Percentiles rank a stretch among this genome's conserved stretches.
These are phyloP conservation scores for Candida insectalens DNA, from an alignment of 805 yeast genomes.

Conservation along the genomic window DNA sequence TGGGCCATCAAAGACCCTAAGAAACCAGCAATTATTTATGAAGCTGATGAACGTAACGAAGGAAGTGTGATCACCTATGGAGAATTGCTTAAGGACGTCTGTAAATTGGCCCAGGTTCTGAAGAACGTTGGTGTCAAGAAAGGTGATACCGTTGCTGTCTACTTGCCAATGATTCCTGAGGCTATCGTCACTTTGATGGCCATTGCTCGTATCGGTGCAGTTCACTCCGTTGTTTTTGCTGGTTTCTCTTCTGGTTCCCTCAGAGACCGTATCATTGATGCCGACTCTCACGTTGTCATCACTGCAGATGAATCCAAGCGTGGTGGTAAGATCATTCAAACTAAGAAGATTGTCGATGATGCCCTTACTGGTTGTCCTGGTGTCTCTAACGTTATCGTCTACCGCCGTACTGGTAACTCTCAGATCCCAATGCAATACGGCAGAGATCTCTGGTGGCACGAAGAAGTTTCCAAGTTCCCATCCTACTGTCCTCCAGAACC, in stretches of 20 bases:
- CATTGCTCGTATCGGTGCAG: constrained; percentile 71
- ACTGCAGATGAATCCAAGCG: constrained; percentile 78
- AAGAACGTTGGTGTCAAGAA: constrained; percentile 57
- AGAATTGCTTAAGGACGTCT: constrained; percentile 61
- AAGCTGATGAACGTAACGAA: constrained; percentile 69
- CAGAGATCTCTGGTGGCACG: constrained; percentile 74
- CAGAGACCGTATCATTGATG: constrained; percentile 64
- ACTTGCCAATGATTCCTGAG: constrained; percentile 80
- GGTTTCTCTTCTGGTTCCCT: constrained; percentile 71
- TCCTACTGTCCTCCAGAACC: constrained; percentile 68
- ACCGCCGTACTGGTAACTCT: constrained; percentile 59
- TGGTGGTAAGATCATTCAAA: constrained; percentile 75
- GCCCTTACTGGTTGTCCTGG: constrained; percentile 59
- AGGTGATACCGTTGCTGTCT: constrained; percentile 82
- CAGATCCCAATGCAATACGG: constrained; percentile 38
- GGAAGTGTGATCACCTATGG: constrained; percentile 58
- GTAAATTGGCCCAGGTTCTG: constrained; percentile 62
- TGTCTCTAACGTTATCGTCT: constrained; percentile 63
- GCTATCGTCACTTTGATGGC: constrained; percentile 71
- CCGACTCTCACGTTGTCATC: constrained; percentile 60
- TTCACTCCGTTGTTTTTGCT: constrained; percentile 80
- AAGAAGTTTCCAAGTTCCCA: constrained; percentile 54
- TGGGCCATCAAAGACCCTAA: constrained; percentile 65
- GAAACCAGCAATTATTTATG: constrained; percentile 68
- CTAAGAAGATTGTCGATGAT: constrained; percentile 76